phyloP scores from a whole-genome alignment of 345 rosid genomes.

The Bruguiera gymnorhiza region DNA sequence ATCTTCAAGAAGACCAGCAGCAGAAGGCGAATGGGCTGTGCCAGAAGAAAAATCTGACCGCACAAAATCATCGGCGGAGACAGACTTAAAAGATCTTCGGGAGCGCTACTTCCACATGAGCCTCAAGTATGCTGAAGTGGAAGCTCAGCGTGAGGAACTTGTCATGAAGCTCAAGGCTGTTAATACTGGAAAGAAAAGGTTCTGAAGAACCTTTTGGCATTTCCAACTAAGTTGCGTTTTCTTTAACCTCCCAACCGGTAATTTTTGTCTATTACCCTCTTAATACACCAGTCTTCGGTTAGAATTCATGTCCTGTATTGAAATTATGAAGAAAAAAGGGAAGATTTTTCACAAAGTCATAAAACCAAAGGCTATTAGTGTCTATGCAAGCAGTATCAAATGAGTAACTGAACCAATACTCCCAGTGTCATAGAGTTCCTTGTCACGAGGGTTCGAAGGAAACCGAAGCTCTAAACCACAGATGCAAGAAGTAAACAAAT shows the following conservation, averaged over 20 bases:
- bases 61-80: conserved; percentile 47
- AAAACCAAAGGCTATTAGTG: no score
- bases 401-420: no score
- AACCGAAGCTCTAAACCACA: no score
- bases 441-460: no score
- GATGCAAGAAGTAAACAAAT: no score
- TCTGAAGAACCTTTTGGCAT: conserved; percentile 9
- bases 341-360: no score
- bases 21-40: conserved; percentile 34
- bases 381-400: no score
- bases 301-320: no score
- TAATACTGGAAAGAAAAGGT: conserved; percentile 42
- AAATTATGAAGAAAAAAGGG: no score
- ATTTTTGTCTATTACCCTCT: neutral
- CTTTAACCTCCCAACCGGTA: neutral
- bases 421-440: no score
- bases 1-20: conserved; percentile 32
- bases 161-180: conserved; percentile 53
- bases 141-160: conserved; percentile 54
- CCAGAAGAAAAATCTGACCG: conserved; percentile 43
- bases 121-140: conserved; percentile 61
- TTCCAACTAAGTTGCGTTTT: neutral
- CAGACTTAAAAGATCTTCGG: conserved; percentile 48
- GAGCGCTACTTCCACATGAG: conserved; percentile 57
- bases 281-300: no score